Conservation (phyloP, 2,329 filamentous ascomycete genomes). For the Cercospora berteroae region DNA sequence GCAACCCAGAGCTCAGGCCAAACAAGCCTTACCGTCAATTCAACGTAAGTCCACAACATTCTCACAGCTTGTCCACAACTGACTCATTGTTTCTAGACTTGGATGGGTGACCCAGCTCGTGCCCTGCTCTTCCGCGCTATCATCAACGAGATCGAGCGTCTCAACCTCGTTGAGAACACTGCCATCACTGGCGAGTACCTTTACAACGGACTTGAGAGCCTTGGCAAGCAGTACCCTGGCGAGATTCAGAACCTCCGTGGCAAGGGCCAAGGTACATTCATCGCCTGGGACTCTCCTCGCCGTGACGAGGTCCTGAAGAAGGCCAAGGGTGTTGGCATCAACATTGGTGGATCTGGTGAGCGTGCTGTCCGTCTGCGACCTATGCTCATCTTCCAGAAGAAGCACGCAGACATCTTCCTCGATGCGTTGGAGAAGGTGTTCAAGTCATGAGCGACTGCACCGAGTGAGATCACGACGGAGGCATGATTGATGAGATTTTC, state of each 20-base stretch:
- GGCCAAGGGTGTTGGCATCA: constrained; percentile 78
- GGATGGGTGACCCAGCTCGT: constrained; percentile 89
- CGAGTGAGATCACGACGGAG: constrained; percentile 1
- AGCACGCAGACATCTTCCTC: constrained; percentile 82
- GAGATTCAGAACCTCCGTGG: constrained; percentile 82
- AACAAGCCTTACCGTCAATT: constrained; percentile 96
- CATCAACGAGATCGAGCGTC: constrained; percentile 72
- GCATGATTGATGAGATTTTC: neutral
- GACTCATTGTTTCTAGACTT: constrained; percentile 41
- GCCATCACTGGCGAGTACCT: constrained; percentile 76
- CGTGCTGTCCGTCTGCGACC: constrained; percentile 75
- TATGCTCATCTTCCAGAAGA: constrained; percentile 90
- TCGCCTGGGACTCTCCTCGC: constrained; percentile 82
- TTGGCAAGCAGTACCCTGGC: constrained; percentile 69
- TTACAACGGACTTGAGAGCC: constrained; percentile 64
- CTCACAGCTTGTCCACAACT: neutral
- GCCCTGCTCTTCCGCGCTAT: constrained; percentile 84
- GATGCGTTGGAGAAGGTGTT: constrained; percentile 44
- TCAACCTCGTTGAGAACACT: constrained; percentile 77
- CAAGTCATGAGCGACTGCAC: constrained; percentile 26
- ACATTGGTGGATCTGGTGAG: constrained; percentile 80
- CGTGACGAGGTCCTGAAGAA: constrained; percentile 75
- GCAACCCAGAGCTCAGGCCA: constrained; percentile 72
- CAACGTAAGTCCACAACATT: constrained; percentile 52
- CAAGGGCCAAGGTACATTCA: constrained; percentile 85